phyloP scores from a whole-genome alignment of 1,139 yeast genomes.

The Pneumocystis wakefieldiae region DNA sequence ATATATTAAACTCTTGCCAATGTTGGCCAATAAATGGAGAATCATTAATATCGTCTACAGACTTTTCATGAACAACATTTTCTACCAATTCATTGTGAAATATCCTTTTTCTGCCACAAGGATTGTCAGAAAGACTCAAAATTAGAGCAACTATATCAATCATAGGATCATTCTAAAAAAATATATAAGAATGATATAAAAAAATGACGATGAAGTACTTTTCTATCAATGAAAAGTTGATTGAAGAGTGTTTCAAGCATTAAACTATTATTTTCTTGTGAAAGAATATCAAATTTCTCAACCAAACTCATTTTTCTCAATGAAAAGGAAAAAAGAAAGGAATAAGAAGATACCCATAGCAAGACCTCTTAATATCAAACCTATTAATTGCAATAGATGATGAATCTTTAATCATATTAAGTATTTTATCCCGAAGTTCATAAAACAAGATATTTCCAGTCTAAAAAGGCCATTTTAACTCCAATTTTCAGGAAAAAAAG shows the following conservation, averaged over 20 bases:
- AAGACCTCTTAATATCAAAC: not conserved
- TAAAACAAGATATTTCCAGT: not conserved
- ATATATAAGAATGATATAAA: not conserved
- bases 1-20: not conserved
- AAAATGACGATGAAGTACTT: not conserved
- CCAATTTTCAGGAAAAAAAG: not conserved
- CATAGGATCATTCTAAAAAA: not conserved
- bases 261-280: not conserved
- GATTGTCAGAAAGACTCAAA: not conserved
- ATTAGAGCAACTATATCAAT: not conserved
- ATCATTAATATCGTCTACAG: not conserved
- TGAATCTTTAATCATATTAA: not conserved
- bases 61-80: not conserved
- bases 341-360: not conserved
- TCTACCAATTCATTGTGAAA: not conserved
- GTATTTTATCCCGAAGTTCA: not conserved
- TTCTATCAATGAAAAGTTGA: not conserved
- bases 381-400: not conserved
- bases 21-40: not conserved
- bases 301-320: not conserved
- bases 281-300: not conserved
- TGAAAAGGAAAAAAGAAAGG: not conserved
- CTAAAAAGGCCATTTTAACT: not conserved
- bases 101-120: not conserved
- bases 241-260: not conserved